These are phyloP conservation scores for Myxozyma monticola DNA, from an alignment of 805 yeast species.

Conservation along the genomic window DNA sequence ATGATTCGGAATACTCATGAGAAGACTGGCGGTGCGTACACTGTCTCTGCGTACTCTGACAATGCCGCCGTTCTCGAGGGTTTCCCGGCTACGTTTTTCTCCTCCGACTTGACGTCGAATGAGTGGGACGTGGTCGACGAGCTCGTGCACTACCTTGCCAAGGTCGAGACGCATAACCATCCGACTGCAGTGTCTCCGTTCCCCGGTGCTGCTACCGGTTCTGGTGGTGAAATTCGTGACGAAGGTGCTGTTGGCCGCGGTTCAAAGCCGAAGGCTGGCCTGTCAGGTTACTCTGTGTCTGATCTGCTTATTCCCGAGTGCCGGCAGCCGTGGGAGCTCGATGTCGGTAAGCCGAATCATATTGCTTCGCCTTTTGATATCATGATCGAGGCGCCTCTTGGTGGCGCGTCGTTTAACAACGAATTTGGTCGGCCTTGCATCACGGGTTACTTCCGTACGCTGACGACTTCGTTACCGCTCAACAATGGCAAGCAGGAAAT, in stretches of 20 bases:
- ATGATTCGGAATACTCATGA: slow-evolving; percentile 95
- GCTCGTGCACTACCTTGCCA: slow-evolving; percentile 81
- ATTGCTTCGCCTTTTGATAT: slow-evolving; percentile 91
- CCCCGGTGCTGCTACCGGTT: slow-evolving; percentile 99
- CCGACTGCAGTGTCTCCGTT: slow-evolving; percentile 99
- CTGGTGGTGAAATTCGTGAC: slow-evolving; percentile 99
- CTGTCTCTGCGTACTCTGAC: slow-evolving; percentile 93
- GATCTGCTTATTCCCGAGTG: slow-evolving; percentile 84
- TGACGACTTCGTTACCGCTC: slow-evolving; percentile 74
- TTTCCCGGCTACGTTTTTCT: slow-evolving; percentile 63
- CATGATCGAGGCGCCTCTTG: slow-evolving; percentile 96
- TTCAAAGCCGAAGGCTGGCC: slow-evolving; percentile 93
- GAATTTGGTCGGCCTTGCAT: slow-evolving; percentile 99
- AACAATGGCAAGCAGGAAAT: slow-evolving; percentile 64
- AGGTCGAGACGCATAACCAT: slow-evolving; percentile 98
- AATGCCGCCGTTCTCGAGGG: slow-evolving; percentile 96
- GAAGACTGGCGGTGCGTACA: slow-evolving; percentile 57
- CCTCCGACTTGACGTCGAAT: slow-evolving; percentile 73
- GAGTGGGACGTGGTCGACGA: slow-evolving; percentile 76
- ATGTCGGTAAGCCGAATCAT: slow-evolving; percentile 87
- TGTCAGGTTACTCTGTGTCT: slow-evolving; percentile 88
- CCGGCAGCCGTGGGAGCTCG: slow-evolving; percentile 93
- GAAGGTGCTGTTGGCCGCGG: slow-evolving; percentile 99
- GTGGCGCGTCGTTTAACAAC: slow-evolving; percentile 97
- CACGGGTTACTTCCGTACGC: slow-evolving; percentile 93